Base-by-base conservation (phyloP, 1,139 yeast species). In the Williopsis jadinii region DNA sequence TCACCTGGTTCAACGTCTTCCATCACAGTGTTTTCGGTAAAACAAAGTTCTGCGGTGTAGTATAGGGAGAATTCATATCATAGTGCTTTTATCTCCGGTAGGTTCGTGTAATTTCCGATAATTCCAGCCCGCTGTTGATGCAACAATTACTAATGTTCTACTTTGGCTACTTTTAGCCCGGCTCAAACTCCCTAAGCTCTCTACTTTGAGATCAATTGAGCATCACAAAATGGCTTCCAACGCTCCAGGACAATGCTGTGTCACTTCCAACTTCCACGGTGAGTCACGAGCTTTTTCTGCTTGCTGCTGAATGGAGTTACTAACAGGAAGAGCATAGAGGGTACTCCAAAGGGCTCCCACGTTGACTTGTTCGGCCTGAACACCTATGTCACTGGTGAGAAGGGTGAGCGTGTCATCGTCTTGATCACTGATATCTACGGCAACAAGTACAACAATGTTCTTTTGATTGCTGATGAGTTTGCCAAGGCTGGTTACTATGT, bases 391-490 rank as follows among this genome's bases (percentile, higher is more conserved):
- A n/a, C 49, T 12, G 55, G 55, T 36, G 46, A 40, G 46, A 55
- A 57, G 19, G 41, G 42, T 47, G 68, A 71, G 39, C 71, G 67
- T 52, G 63, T 80, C 15, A 58, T 86, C 33, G 78, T 84, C 28
- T 70, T 84, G 38, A 51, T 80, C 35, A 73, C 94, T 38, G 96
- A 88, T 58, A 66, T 87, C 41, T 75, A 60, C 49, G 96, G 96
- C 36, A 63, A 73, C 58, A 63, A 66, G 37, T 70, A 70, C 55
- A 66, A 65, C 58, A 87, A 87, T 61, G 65, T 64, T 28, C 63
- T 53, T 32, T 47, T 67, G 32, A 56, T 84, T 48, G 95, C 95
- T 28, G 96, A 87, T 59, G 68, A 73, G 42, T 70, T 82, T 45
- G 83, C 92, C 38, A 62, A 63, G 38, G 71, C 73, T n/a, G 81